Evolutionary conservation across 2,329 filamentous ascomycete species (phyloP), one percentile per base, ranked within the genome.

Genomic region (Arachnopeziza araneosa): DNA sequence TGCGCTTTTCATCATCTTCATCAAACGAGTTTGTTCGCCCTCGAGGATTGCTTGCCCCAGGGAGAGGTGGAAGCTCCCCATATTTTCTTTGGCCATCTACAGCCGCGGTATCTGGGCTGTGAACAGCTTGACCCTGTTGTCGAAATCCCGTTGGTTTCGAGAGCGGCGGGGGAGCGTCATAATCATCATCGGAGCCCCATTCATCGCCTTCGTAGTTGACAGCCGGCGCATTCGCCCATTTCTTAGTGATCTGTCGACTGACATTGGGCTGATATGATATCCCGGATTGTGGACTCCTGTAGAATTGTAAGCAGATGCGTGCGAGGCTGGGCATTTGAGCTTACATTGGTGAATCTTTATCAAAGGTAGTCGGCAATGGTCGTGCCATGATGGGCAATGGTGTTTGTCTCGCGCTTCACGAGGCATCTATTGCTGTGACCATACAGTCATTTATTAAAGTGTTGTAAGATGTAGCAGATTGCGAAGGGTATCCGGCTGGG

Each of bases 161-260:
- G 1, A 73, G 58, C 22, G 75, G 68, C 14, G 78, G 75, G 55
- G 77, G 74, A 24, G 75, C 74, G 44, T 76, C 73, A 54, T 78
- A 75, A 57, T 85, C 82, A 60, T 84, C 82, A 9, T 87, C 83
- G 44, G 88, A 85, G 44, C 91, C 93, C 93, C 93, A 97, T 71
- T 96, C 93, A 69, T 96, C 92, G 64, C 93, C 93, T 69, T 93
- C 93, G 71, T 98, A 98, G 71, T 85, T 90, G 68, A 89, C 87
- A 60, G 85, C 81, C 74, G 93, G 93, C 44, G 93, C 93, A 70
- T 96, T 89, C 48, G 93, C 88, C 93, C 93, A 98, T 83, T 96
- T 96, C 76, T 88, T 90, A 58, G 93, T 97, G 77, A 96, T 96
- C 59, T 86, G 83, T 63, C 93, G 87, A 75, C 90, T 93, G 54